These are phyloP conservation scores for Wickerhamiella australiensis DNA, from an alignment of 805 yeast species.

Conservation along the genomic window DNA sequence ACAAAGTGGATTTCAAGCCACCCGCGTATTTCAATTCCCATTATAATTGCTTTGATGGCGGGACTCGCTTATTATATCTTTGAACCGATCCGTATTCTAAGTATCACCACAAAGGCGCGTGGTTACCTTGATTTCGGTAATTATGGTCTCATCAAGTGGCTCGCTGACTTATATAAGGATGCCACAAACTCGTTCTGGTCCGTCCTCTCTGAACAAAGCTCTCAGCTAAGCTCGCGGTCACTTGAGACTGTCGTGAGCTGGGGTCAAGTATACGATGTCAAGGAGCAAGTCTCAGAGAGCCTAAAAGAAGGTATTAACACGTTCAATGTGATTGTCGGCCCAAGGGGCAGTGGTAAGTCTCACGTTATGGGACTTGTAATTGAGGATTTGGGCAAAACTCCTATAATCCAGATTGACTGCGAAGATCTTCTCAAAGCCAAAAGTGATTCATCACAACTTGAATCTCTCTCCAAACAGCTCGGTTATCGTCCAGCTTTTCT, in stretches of 20 bases:
- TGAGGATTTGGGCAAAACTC: conserved; percentile 47
- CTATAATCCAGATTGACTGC: conserved; percentile 65
- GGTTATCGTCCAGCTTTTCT: conserved; percentile 94
- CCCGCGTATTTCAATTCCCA: conserved; percentile 71
- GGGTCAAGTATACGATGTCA: conserved; percentile 7
- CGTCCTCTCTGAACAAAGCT: background rate
- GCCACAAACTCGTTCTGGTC: background rate
- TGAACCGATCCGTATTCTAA: conserved; percentile 83
- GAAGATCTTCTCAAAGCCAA: conserved; percentile 61
- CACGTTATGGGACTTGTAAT: conserved; percentile 44
- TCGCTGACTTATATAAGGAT: background rate
- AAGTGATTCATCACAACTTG: conserved; percentile 56
- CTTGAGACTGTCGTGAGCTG: background rate
- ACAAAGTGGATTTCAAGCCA: conserved; percentile 56
- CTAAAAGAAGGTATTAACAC: conserved; percentile 81
- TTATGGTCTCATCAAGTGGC: conserved; percentile 4
- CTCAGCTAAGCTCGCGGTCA: background rate
- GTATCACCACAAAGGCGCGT: conserved; percentile 55
- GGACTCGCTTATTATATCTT: conserved; percentile 73
- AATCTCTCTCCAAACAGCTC: conserved; percentile 55
- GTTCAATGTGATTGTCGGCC: conserved; percentile 81
- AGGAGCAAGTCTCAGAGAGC: conserved; percentile 71
- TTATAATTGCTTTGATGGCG: conserved; percentile 64
- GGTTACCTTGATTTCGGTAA: conserved; percentile 12
- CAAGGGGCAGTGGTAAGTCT: conserved; percentile 89